These are phyloP conservation scores for Vanderwaltozyma polyspora DNA, from an alignment of 805 yeast species.

Conservation along the genomic window DNA sequence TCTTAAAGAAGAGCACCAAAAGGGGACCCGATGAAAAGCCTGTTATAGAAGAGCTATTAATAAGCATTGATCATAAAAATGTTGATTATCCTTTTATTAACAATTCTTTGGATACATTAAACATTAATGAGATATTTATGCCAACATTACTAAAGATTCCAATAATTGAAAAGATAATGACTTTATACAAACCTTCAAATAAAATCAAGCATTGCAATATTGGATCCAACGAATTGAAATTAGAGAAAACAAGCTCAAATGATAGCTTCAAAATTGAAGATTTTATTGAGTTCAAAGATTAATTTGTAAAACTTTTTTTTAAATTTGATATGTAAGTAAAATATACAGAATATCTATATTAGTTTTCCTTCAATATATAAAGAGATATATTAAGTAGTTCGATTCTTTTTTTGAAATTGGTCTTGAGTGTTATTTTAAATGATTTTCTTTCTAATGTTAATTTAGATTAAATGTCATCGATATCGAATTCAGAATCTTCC, in stretches of 20 bases:
- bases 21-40: neutral
- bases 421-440: no score
- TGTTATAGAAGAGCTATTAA: neutral
- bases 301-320: no score
- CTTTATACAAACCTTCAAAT: neutral
- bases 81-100: neutral
- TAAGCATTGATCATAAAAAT: neutral
- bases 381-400: no score
- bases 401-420: no score
- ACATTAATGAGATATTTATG: neutral
- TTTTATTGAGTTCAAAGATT: no score
- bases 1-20: neutral
- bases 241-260: neutral
- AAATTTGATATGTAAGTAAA: no score
- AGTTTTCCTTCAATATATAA: no score
- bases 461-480: constrained; percentile 81
- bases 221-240: no score
- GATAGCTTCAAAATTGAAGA: neutral
- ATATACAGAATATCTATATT: no score
- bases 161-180: neutral
- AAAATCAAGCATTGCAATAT: neutral
- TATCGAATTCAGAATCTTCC: constrained; percentile 56
- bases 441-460: no score
- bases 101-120: neutral
- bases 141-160: neutral